Base-by-base conservation (phyloP, 176 grass and related monocot species). In the Musa schizocarpa region DNA sequence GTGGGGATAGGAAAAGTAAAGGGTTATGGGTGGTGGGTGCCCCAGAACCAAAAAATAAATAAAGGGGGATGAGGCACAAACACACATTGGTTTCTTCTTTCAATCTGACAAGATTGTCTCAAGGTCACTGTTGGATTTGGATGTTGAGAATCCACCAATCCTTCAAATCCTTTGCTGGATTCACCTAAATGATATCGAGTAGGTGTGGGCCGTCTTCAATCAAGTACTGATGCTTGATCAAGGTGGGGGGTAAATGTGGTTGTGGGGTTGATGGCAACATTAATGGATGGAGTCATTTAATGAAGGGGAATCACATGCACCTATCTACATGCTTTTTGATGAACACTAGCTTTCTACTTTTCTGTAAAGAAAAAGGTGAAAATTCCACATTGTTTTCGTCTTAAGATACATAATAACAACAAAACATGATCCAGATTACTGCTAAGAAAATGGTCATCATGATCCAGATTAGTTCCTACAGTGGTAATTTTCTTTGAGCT, bases 251-350 rank as follows among this genome's bases (percentile, higher is more conserved):
- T 24, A 26, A 26, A 65, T 65, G 63, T 65, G 63, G 22, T 24
- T 64, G 34, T 6, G 22, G 62, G 11, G n/a, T 24, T 64, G 20
- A 64, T 71, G 76, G 48, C 27, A 53, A 10, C 79, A 80, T 82
- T 90, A 82, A 43, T 43, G 34, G 29, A 85, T 84, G 25, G 73
- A 87, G 67, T 1, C 19, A 72, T 2, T 48, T 77, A 50, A 50
- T 9, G 48, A 24, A 23, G 57, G 24, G 72, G 74, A 19, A 61
- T 61, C 57, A 61, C 57, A 61, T 61, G 19, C 57, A 61, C 8
- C 57, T 26, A 65, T 26, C 23, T 4, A 65, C 63, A 65, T 65
- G 63, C 63, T 13, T 9, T 26, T 65, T 63, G 22, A 63, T 63
- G 11, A 11, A 9, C 22, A 26, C 12, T 65, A 23, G 23, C 63